Evolutionary conservation across 768 basidiomycete species (phyloP), one percentile per base, ranked within the genome.

Genomic region (Lactarius pseudohatsudake): DNA sequence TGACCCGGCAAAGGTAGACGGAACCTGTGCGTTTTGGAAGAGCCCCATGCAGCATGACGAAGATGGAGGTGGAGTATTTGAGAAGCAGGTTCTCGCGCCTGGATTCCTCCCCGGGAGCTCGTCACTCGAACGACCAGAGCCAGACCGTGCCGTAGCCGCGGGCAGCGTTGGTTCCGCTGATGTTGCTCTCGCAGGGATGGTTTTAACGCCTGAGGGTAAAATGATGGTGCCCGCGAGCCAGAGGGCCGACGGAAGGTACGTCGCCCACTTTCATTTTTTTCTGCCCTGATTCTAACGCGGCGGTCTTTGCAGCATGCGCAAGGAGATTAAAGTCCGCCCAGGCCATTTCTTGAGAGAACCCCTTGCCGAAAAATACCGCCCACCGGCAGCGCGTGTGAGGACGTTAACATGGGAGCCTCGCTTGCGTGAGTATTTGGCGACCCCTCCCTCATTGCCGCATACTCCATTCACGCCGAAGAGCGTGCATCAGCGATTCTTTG

Each of bases 241-340:
- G 58, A 64, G 66, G 41, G 41, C 32, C 32, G 66, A 67, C 34
- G 66, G 62, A 64, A 67, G 62, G 66, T 59, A 40, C 57, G 3
- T 55, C 0, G 4, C 18, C n/a, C 10, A 38, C 2, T 38, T 32
- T 22, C 34, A 16, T 47, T 40, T 36, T n/a, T 57, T 63, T 20
- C 3, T 36, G 6, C 58, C 4, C 8, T 26, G 15, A 40, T 30
- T 20, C 22, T 64, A 11, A 67, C n/a, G 16, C 5, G 4, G 34
- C n/a, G 6, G 30, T 10, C 26, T 30, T 8, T 7, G 36, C 34
- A 67, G 66, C 32, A 38, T 60, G 50, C 62, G 58, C 13, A 67
- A 63, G 34, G 66, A 67, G 28, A 60, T 67, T 13, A 64, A 41
- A 56, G 40, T 60, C 32, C 66, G 62, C 40, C 41, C 58, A 13